Base-by-base conservation (phyloP, 2,329 filamentous ascomycete species). In the Venturia aucupariae region DNA sequence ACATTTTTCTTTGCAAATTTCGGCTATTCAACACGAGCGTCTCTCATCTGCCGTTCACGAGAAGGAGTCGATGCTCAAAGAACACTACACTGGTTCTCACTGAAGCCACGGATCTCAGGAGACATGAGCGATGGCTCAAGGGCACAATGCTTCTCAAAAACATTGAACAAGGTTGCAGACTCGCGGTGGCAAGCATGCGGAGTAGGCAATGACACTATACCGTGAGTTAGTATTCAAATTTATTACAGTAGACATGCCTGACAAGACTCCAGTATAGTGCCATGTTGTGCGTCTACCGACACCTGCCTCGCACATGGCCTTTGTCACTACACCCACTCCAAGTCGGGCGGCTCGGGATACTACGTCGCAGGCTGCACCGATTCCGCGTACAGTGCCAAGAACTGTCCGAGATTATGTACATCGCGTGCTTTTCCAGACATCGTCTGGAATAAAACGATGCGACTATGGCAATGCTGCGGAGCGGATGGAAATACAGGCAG, bases 271-370 rank as follows among this genome's bases (percentile, higher is more conserved):
- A 62, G 61, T 35, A 30, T 13, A 17, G 41, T 62, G 17, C 61
- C 61, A 17, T 62, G 61, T 27, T 62, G 41, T 41, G 61, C 61
- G 4, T 48, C 41, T n/a, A 35, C 38, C n/a, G 61, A 62, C 22
- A 38, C n/a, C 24, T 62, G 61, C 41, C 32, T 62, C 13, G 39
- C 61, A n/a, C 32, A 54, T 15, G 42, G 42, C 27, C 61, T 62
- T 30, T 62, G 61, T 24, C 61, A 54, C 15, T 62, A 54, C 41
- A 62, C 61, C n/a, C 44, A 62, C 46, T 48, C 41, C 22, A 30
- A 32, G 19, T 32, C 32, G 10, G 41, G 41, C 61, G 61, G 61
- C 32, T 30, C 38, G 15, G 61, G 61, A 8, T 62, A 54, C n/a
- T 62, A 62, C 46, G 19, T 46, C 27, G 19, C 61, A 19, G 39